Conservation (phyloP, 768 basidiomycete species). For the Hericium erinaceus region DNA sequence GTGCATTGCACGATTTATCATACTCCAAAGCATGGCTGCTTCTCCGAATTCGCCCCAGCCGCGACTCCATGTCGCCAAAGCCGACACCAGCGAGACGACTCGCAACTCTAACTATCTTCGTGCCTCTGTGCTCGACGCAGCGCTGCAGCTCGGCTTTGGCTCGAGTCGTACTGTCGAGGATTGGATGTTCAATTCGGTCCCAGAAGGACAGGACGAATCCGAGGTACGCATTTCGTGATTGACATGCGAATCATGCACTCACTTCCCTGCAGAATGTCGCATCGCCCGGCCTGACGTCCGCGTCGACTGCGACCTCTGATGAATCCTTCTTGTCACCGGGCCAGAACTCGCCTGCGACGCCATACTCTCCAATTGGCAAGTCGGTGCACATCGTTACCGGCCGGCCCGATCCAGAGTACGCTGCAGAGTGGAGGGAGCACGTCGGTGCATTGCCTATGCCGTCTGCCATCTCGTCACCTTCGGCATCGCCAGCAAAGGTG, state of each 20-base stretch:
- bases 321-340: constrained; percentile 15
- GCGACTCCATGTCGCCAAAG: too few relatives aligned
- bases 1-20: too few relatives aligned
- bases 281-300: constrained; percentile 29
- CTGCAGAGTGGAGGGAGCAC: constrained; percentile 1
- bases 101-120: constrained; percentile 54
- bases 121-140: constrained; percentile 68
- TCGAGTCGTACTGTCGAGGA: constrained; percentile 50
- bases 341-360: too few relatives aligned
- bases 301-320: constrained; percentile 30
- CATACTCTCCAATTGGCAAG: too few relatives aligned
- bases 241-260: constrained; percentile 5
- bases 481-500: constrained; percentile 2
- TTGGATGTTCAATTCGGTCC: constrained; percentile 63
- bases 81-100: not conserved
- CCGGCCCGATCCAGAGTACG: not conserved
- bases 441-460: constrained; percentile 13
- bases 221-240: not conserved
- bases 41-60: too few relatives aligned
- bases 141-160: constrained; percentile 57
- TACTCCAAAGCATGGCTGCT: too few relatives aligned
- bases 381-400: constrained; percentile 19
- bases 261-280: constrained; percentile 10
- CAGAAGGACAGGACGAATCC: constrained; percentile 42
- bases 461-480: constrained; percentile 17